phyloP scores from a whole-genome alignment of 148 eudicot species.

The Rhododendron williamsianum region DNA sequence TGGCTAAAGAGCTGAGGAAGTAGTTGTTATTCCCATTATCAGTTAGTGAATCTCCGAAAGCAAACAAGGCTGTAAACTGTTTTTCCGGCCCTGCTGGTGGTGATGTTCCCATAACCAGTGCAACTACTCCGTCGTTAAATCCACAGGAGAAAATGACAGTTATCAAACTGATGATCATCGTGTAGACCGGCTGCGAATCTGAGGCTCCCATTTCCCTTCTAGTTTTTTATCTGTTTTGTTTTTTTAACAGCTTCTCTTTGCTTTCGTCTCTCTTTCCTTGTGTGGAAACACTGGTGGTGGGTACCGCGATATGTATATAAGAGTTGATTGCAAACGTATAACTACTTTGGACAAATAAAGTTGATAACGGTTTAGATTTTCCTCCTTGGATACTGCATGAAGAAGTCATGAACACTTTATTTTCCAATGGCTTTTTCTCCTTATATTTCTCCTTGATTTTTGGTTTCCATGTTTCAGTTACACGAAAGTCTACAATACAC shows the following conservation, averaged over 20 bases:
- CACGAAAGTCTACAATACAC: too few relatives aligned
- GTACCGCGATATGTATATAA: neutral
- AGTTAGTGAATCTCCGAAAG: constrained; percentile 72
- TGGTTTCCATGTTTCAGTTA: neutral
- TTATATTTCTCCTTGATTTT: neutral
- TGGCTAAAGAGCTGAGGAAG: constrained; percentile 45
- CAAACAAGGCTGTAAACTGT: constrained; percentile 62
- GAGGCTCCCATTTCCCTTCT: neutral
- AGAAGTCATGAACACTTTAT: neutral
- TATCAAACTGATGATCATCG: neutral
- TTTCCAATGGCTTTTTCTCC: neutral
- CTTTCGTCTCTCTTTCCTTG: neutral
- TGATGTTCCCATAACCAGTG: neutral
- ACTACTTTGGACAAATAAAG: neutral
- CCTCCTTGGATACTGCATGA: neutral
- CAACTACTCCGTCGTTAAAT: neutral
- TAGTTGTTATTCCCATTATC: constrained; percentile 71
- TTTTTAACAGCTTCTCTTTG: neutral
- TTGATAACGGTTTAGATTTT: neutral
- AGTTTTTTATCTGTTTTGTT: neutral
- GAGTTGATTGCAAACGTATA: neutral
- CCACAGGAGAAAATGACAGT: neutral
- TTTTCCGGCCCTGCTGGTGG: neutral
- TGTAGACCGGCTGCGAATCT: neutral
- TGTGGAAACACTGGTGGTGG: neutral